Evolutionary conservation across 345 rosid genomes (phyloP).

Genomic region (Eucalyptus paniculata): DNA sequence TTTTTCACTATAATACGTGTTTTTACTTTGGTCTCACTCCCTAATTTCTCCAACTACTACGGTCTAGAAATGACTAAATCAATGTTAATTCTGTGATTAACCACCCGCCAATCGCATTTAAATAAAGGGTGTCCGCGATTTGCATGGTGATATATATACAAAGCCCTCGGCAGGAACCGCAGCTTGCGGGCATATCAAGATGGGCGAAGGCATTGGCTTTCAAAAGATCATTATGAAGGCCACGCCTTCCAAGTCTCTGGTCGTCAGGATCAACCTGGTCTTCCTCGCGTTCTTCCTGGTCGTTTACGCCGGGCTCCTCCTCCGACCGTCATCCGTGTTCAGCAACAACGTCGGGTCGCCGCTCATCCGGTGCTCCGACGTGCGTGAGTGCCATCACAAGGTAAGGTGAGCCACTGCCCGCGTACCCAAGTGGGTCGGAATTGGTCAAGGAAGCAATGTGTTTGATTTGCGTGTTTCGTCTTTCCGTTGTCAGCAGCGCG

Average conservation of each 20-base stretch:
- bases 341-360: constrained; percentile 22
- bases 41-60: constrained; percentile 19
- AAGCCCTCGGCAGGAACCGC: neutral
- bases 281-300: constrained; percentile 57
- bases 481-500: constrained; percentile 33
- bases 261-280: constrained; percentile 50
- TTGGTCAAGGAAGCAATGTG: neutral
- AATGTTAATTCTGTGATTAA: neutral
- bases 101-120: neutral
- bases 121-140: neutral
- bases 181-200: neutral
- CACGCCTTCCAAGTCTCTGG: constrained; percentile 45
- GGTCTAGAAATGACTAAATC: neutral
- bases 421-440: neutral
- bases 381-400: constrained; percentile 78
- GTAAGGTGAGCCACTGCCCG: constrained; percentile 60
- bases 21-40: neutral
- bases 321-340: constrained; percentile 32
- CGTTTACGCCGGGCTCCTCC: constrained; percentile 36
- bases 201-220: neutral
- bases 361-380: constrained; percentile 49
- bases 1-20: neutral
- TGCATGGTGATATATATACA: neutral
- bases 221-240: constrained; percentile 37
- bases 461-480: neutral